These are phyloP conservation scores for Eustoma russellianum DNA, from an alignment of 257 asterid species.

Conservation along the genomic window DNA sequence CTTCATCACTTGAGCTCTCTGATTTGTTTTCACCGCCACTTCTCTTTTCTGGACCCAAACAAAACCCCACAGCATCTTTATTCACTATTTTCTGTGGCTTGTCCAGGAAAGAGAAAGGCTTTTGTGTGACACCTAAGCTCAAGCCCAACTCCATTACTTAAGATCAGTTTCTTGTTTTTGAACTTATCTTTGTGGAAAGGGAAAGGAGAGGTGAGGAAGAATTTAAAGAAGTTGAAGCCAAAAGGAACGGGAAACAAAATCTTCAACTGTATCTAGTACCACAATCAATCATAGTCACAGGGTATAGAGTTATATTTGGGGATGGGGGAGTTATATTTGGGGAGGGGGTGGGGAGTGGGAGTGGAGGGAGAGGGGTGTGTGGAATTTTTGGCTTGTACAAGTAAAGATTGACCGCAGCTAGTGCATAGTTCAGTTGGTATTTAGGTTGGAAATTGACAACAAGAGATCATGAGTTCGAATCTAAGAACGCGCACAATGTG, in stretches of 20 bases:
- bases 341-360: too few species aligned
- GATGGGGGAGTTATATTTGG: too few species aligned
- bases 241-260: neutral
- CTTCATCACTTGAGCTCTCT: neutral
- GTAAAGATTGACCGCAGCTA: conserved; percentile 16
- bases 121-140: conserved; percentile 65
- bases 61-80: conserved; percentile 54
- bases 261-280: neutral
- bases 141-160: conserved; percentile 90
- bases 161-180: too few species aligned
- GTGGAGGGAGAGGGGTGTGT: neutral
- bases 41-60: conserved; percentile 21
- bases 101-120: conserved; percentile 40
- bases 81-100: conserved; percentile 20
- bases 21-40: conserved; percentile 2
- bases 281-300: neutral
- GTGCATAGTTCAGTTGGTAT: too few species aligned
- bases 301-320: neutral
- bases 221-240: conserved; percentile 7
- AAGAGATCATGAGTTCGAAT: too few species aligned
- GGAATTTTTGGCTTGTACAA: conserved; percentile 12
- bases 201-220: neutral
- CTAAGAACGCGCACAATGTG: too few species aligned
- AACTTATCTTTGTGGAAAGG: too few species aligned
- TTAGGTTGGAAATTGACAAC: too few species aligned